Conservation (phyloP, 2,329 filamentous ascomycete species). For the Colletotrichum tamarilloi region DNA sequence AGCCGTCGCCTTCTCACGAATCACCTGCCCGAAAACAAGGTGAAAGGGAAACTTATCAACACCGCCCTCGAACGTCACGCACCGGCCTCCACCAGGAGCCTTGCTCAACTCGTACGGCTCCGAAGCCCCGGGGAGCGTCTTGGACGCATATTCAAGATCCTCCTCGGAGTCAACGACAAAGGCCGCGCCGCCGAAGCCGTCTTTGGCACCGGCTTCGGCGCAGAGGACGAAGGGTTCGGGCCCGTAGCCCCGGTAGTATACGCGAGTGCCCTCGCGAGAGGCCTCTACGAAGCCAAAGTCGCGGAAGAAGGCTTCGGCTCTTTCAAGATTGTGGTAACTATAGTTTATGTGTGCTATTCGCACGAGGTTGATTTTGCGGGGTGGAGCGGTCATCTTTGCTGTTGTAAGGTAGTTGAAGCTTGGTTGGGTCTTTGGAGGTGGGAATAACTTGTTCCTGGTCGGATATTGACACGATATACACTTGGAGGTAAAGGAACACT, state of each 20-base stretch:
- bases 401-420: no score
- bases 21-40: slow-evolving; percentile 64
- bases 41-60: slow-evolving; percentile 69
- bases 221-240: slow-evolving; percentile 69
- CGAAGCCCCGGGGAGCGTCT: slow-evolving; percentile 58
- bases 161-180: slow-evolving; percentile 67
- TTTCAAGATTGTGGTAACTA: slow-evolving; percentile 56
- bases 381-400: slow-evolving; percentile 15
- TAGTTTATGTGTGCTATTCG: slow-evolving; percentile 60
- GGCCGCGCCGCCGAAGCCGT: slow-evolving; percentile 66
- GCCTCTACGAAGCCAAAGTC: slow-evolving; percentile 61
- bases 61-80: slow-evolving; percentile 63
- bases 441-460: no score
- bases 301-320: slow-evolving; percentile 52
- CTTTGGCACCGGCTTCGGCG: slow-evolving; percentile 56
- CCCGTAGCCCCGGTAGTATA: slow-evolving; percentile 72
- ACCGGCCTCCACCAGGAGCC: slow-evolving; percentile 64
- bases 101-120: slow-evolving; percentile 59
- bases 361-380: slow-evolving; percentile 46
- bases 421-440: no score
- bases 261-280: slow-evolving; percentile 52
- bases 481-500: no score
- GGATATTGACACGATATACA: no score
- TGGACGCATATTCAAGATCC: slow-evolving; percentile 63
- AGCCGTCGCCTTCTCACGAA: slow-evolving; percentile 47